phyloP scores from a whole-genome alignment of 1,284 basidiomycete genomes.

The Coniferiporia sulphurascens region DNA sequence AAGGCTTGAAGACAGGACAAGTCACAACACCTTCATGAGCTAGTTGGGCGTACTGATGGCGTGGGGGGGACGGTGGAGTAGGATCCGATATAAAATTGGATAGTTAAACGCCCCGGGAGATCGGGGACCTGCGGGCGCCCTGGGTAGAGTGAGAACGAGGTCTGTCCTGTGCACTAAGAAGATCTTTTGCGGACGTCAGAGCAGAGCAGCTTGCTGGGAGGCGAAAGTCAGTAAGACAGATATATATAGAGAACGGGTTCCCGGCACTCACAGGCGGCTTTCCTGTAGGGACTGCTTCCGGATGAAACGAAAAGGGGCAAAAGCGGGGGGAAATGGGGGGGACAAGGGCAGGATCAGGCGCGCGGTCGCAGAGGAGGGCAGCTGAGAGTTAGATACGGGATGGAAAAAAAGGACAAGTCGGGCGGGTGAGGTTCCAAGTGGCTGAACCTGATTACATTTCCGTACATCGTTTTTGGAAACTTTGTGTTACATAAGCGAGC shows the following conservation, averaged over 20 bases:
- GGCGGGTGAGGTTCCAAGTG: not conserved
- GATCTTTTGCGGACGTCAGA: not conserved
- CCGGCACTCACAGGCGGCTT: not conserved
- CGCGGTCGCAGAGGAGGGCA: constrained; percentile 1
- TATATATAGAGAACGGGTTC: not conserved
- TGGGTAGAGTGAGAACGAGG: not conserved
- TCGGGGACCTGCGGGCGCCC: constrained; percentile 11
- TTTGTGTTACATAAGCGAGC: not conserved
- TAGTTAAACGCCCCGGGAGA: constrained; percentile 21
- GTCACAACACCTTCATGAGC: constrained; percentile 12
- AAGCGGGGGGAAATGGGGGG: constrained; percentile 6
- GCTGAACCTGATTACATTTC: constrained; percentile 1
- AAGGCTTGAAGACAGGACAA: not conserved
- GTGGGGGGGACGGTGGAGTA: constrained; percentile 7
- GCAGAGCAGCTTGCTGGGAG: not conserved
- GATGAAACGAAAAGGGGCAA: not conserved
- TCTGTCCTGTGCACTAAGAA: constrained; percentile 2
- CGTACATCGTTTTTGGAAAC: constrained; percentile 1
- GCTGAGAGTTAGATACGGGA: constrained; percentile 11
- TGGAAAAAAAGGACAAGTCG: constrained; percentile 11
- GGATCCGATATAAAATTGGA: constrained; percentile 18
- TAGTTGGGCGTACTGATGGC: constrained; percentile 1
- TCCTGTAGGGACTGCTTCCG: not conserved
- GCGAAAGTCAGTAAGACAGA: not conserved
- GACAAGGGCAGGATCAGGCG: not conserved